Conservation (phyloP, 495 filamentous ascomycete genomes). For the Cercophora sp. region DNA sequence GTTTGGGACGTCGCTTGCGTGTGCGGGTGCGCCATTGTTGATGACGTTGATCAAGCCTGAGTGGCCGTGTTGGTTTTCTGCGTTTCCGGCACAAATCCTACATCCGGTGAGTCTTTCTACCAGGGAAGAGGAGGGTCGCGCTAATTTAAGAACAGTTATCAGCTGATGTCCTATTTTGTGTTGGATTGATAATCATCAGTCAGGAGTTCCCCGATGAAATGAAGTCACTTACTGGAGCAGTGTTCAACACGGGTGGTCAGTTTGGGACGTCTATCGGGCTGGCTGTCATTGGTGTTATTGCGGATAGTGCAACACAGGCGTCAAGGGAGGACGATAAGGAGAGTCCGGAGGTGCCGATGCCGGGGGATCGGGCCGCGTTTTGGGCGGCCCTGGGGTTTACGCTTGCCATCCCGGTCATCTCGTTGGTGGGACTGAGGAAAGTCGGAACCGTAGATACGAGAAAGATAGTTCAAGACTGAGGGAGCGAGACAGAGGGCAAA, state of each 20-base stretch:
- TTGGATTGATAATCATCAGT: constrained; percentile 60
- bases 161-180: constrained; percentile 59
- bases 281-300: constrained; percentile 53
- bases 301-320: constrained; percentile 42
- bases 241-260: constrained; percentile 62
- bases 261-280: constrained; percentile 58
- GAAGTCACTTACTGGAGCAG: constrained; percentile 59
- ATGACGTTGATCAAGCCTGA: constrained; percentile 43
- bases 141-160: constrained; percentile 26
- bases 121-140: neutral
- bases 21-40: constrained; percentile 50
- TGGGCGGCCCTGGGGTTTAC: neutral
- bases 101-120: constrained; percentile 16
- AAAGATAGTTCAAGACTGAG: too few relatives aligned
- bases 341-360: neutral
- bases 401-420: neutral
- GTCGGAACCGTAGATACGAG: too few relatives aligned
- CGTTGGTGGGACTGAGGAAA: neutral
- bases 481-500: too few relatives aligned
- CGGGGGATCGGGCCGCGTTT: neutral
- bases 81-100: constrained; percentile 34
- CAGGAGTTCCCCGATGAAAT: constrained; percentile 42
- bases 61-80: constrained; percentile 54
- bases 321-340: neutral
- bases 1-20: constrained; percentile 39